Evolutionary conservation across 2,329 filamentous ascomycete species (phyloP).

Genomic region (Phyllachora maydis): DNA sequence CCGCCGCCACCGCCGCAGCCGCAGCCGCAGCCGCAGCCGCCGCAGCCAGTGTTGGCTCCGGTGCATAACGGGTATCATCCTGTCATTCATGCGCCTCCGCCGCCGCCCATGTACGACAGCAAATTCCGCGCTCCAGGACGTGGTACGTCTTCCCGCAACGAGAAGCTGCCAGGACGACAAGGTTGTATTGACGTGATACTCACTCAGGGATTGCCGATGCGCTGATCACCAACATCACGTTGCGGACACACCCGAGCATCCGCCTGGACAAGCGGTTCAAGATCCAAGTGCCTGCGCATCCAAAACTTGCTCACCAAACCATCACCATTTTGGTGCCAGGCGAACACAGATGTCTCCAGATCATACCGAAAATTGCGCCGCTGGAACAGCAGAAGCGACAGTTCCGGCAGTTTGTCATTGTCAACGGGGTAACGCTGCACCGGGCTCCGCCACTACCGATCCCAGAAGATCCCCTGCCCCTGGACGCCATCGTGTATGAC

Average conservation of each 20-base stretch:
- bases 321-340: conserved; percentile 49
- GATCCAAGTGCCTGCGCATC: conserved; percentile 43
- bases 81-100: too few species aligned
- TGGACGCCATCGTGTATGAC: conserved; percentile 52
- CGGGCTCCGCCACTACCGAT: conserved; percentile 21
- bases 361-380: conserved; percentile 44
- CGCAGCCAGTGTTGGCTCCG: too few species aligned
- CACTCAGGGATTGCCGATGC: conserved; percentile 32
- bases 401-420: conserved; percentile 55
- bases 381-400: conserved; percentile 41
- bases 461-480: conserved; percentile 30
- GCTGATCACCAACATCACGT: conserved; percentile 42
- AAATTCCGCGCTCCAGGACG: too few species aligned
- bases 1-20: too few species aligned
- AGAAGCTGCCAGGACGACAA: too few species aligned
- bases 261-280: conserved; percentile 34
- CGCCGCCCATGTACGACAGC: too few species aligned
- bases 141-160: too few species aligned
- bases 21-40: too few species aligned
- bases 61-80: too few species aligned
- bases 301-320: conserved; percentile 47
- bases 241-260: conserved; percentile 48
- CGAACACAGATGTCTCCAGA: conserved; percentile 48
- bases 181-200: not conserved
- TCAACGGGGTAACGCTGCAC: conserved; percentile 44